These are phyloP conservation scores for Hevea brasiliensis DNA, from an alignment of 345 rosid species.

Conservation along the genomic window DNA sequence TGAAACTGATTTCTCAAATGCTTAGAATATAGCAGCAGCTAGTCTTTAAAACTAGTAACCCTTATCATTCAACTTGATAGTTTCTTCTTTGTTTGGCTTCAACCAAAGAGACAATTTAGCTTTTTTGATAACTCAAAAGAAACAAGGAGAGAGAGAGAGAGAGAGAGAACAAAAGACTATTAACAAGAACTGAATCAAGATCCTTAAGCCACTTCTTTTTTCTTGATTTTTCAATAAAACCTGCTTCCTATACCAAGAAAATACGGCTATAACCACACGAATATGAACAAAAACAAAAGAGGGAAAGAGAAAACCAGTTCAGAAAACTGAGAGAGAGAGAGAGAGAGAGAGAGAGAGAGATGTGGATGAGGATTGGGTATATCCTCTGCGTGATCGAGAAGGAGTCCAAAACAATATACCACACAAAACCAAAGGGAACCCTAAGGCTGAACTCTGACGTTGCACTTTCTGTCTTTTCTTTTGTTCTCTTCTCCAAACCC, in stretches of 20 bases:
- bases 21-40: not conserved
- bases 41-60: not conserved
- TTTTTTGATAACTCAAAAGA: conserved; percentile 30
- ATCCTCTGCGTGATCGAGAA: conserved; percentile 23
- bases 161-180: conserved; percentile 2
- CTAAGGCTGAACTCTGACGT: conserved; percentile 54
- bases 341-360: conserved; percentile 32
- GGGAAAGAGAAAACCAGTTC: too few relatives aligned
- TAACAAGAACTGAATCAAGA: conserved; percentile 26
- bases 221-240: conserved; percentile 25
- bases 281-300: conserved; percentile 14
- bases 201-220: conserved; percentile 29
- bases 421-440: conserved; percentile 29
- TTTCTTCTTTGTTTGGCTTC: conserved; percentile 56
- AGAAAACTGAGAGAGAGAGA: conserved; percentile 29
- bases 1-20: conserved; percentile 8
- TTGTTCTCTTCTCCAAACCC: conserved; percentile 41
- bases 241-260: conserved; percentile 27
- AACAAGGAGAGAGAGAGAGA: conserved; percentile 24
- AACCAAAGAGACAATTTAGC: conserved; percentile 68
- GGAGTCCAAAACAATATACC: conserved; percentile 13
- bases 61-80: conserved; percentile 12
- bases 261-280: conserved; percentile 48
- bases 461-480: conserved; percentile 78
- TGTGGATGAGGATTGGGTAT: conserved; percentile 48